Base-by-base conservation (phyloP, 1,284 basidiomycete species). In the Apiotrichum brassicae region DNA sequence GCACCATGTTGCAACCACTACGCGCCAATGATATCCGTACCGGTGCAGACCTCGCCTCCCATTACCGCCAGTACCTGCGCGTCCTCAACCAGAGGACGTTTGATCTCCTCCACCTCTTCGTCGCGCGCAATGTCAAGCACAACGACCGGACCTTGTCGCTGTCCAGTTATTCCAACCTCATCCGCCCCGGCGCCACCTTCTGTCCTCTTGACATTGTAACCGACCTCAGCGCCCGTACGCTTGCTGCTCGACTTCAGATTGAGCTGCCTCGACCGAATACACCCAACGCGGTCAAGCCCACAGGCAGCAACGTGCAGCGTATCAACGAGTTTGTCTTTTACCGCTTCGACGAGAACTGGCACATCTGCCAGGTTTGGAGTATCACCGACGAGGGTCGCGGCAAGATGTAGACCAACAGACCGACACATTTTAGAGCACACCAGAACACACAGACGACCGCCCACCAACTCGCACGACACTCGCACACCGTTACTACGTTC, bases 331-430 rank as follows among this genome's bases (percentile, higher is more conserved):
- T 48, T 20, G 53, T 51, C 33, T 48, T 54, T 28, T 54, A 54
- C 46, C 42, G 32, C 37, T 54, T 51, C 18, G 53, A 54, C 43
- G 43, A 51, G 33, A 20, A 48, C 42, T 54, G 53, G 53, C 32
- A 39, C 19, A 54, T 54, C 38, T 28, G 33, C 42, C 36, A 46
- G 14, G 48, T 54, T 12, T 41, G 39, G 42, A 51, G 42, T 34
- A 45, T 30, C 28, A 30, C 28, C 28, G 28, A 30, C 28, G 28
- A 30, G 28, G n/a, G n/a, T n/a, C n/a, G n/a, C n/a, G n/a, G n/a
- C n/a, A n/a, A n/a, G n/a, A n/a, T n/a, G n/a, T n/a, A n/a, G n/a
- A n/a, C n/a, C n/a, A n/a, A n/a, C n/a, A n/a, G n/a, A n/a, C n/a
- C n/a, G n/a, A n/a, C n/a, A n/a, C n/a, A n/a, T n/a, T n/a, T n/a